A percentile compares a stretch with the other conserved stretches of the same genome.
Evolutionary conservation across 2,329 filamentous ascomycete species (phyloP).

Genomic region (Trichoderma sp.): DNA sequence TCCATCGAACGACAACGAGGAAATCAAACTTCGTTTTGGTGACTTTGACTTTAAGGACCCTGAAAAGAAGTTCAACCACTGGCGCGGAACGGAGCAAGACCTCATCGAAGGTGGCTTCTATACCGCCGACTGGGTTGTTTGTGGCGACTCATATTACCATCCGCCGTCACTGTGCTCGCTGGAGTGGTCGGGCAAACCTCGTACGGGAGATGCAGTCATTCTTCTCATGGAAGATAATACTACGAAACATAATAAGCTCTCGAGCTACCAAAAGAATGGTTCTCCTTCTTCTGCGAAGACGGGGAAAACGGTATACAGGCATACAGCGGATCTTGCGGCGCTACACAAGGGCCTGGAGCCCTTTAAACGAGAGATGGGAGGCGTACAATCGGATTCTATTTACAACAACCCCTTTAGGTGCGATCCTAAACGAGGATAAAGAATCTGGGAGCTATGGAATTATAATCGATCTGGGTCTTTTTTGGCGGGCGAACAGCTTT

Average conservation of each 20-base stretch:
- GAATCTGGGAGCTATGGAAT: background rate
- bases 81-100: conserved; percentile 63
- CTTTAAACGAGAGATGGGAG: conserved; percentile 22
- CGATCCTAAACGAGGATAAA: conserved; percentile 25
- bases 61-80: conserved; percentile 66
- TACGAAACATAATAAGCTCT: background rate
- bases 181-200: conserved; percentile 30
- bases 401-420: conserved; percentile 27
- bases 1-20: conserved; percentile 27
- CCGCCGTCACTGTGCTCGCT: conserved; percentile 41
- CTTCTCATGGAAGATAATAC: conserved; percentile 26
- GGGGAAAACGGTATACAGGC: conserved; percentile 14
- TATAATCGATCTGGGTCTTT: background rate
- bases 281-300: background rate
- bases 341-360: conserved; percentile 29
- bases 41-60: conserved; percentile 78
- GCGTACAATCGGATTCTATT: background rate
- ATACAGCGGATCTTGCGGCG: conserved; percentile 15
- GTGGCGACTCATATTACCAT: conserved; percentile 36
- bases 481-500: background rate
- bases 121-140: conserved; percentile 43
- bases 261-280: background rate
- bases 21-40: conserved; percentile 62
- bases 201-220: conserved; percentile 25
- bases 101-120: conserved; percentile 73